Evolutionary conservation across 108 stramenopile genomes (phyloP).

Genomic region (Pseudonitzschia multiseries): DNA sequence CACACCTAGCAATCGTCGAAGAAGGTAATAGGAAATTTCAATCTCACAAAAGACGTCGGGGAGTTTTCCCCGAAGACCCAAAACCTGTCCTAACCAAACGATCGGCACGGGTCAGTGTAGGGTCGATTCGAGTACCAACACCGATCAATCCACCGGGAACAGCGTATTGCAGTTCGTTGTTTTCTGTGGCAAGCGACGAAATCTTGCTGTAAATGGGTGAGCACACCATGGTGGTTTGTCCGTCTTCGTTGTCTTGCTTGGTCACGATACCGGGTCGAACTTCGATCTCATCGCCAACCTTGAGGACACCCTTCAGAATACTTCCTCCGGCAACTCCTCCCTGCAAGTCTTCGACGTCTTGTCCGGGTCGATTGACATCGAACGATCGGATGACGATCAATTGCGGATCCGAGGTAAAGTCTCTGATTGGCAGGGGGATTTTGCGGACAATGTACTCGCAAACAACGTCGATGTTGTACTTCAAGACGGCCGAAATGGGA

Average conservation of each 20-base stretch:
- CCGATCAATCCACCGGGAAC: constrained; percentile 99
- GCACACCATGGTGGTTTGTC: constrained; percentile 87
- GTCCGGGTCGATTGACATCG: constrained; percentile 99
- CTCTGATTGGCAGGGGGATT: constrained; percentile 93
- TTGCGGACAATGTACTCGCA: constrained; percentile 97
- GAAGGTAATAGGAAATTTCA: constrained; percentile 96
- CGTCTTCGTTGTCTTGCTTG: constrained; percentile 84
- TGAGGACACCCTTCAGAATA: constrained; percentile 96
- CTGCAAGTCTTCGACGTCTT: constrained; percentile 92
- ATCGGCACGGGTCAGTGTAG: constrained; percentile 98
- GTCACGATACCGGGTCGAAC: constrained; percentile 98
- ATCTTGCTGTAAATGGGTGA: constrained; percentile 89
- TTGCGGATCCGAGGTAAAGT: constrained; percentile 92
- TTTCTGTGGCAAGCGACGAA: constrained; percentile 92
- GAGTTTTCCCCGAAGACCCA: constrained; percentile 94
- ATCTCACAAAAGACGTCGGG: constrained; percentile 98
- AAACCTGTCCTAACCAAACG: constrained; percentile 97
- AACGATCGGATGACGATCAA: constrained; percentile 99
- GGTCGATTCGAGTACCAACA: constrained; percentile 98
- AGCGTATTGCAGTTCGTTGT: constrained; percentile 97
- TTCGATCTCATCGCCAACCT: constrained; percentile 99
- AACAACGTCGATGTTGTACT: constrained; percentile 99
- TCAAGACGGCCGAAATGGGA: constrained; percentile 96
- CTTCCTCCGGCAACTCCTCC: constrained; percentile 99
- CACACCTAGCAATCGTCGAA: constrained; percentile 96